These are phyloP conservation scores for Teratosphaeria zuluensis DNA, from an alignment of 2,329 filamentous ascomycete species.

Conservation along the genomic window DNA sequence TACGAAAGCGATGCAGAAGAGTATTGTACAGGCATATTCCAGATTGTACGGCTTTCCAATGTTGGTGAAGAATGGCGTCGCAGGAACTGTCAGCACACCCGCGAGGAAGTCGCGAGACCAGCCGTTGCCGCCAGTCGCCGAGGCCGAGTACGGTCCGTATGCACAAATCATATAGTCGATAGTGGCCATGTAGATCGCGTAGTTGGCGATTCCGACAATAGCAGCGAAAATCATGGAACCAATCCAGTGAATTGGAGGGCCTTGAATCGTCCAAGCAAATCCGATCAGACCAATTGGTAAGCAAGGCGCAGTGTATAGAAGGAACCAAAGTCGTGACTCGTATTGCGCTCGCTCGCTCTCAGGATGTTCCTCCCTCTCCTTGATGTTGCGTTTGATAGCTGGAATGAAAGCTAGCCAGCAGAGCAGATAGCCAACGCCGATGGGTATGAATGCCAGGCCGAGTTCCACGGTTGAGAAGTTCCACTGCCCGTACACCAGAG, in stretches of 20 bases:
- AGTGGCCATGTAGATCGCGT: slow-evolving; percentile 55
- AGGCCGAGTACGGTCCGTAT: slow-evolving; percentile 64
- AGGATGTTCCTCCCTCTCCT: slow-evolving; percentile 36
- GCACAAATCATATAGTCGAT: slow-evolving; percentile 71
- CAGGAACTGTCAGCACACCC: slow-evolving; percentile 60
- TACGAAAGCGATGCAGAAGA: slow-evolving; percentile 42
- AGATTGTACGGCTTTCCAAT: slow-evolving; percentile 33
- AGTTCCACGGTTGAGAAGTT: slow-evolving; percentile 49
- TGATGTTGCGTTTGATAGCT: slow-evolving; percentile 41
- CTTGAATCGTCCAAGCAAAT: slow-evolving; percentile 62
- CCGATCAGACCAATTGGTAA: slow-evolving; percentile 61
- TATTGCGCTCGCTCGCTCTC: slow-evolving; percentile 49
- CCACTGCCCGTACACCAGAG: slow-evolving; percentile 61
- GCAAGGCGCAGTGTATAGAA: slow-evolving; percentile 54
- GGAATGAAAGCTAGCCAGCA: slow-evolving; percentile 55
- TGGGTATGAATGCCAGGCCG: slow-evolving; percentile 56
- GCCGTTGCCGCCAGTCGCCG: slow-evolving; percentile 66
- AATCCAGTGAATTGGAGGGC: slow-evolving; percentile 58
- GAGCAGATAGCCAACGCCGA: slow-evolving; percentile 58
- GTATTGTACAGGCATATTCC: slow-evolving; percentile 47
- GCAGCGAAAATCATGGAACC: slow-evolving; percentile 57
- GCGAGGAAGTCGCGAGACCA: slow-evolving; percentile 67
- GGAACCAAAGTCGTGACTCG: slow-evolving; percentile 58
- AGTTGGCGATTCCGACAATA: slow-evolving; percentile 63
- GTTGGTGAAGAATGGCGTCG: slow-evolving; percentile 49